Evolutionary conservation across 2,329 filamentous ascomycete genomes (phyloP), one percentile per base, ranked within the genome.

Genomic region (Leptographium wingfieldii): DNA sequence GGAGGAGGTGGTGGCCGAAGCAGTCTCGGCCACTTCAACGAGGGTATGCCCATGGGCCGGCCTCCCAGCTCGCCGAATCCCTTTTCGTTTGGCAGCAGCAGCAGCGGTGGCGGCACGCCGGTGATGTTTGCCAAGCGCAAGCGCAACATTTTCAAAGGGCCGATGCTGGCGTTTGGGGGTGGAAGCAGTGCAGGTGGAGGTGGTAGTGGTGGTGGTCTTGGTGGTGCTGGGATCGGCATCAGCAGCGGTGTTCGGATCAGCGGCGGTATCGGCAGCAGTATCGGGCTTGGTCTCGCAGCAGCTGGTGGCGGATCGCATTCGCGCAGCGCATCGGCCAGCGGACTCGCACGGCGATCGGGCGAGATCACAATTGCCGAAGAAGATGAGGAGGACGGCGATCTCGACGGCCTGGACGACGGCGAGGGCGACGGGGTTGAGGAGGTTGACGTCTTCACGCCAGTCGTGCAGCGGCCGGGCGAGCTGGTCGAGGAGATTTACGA

Each of bases 101-200:
- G 80, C 0, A 84, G 85, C 3, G 70, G 68, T 0, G 84, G 85
- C 3, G 70, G 68, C 53, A 71, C 71, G 5, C 70, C 69, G 2
- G 79, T 94, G 0, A 76, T 90, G 53, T 95, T 94, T 68, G 89
- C 90, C 1, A 90, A 90, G 69, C 76, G 89, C 61, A 95, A 92
- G 73, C 81, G 87, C 61, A 90, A 84, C 60, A 71, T 92, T 2
- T 94, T 95, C 76, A 92, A 92, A 69, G 90, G 90, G 0, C 90
- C 90, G 0, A 84, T 84, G 72, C 73, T 87, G 35, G 80, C 81
- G 64, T 75, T 85, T 55, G 77, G 76, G 58, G 73, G 60, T 16
- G 9, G 9, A 22, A 16, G 12, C 25, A 33, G 38, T 12, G 63
- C 2, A 63, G 67, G 46, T 7, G 46, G 46, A n/a, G 9, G 19